Evolutionary conservation across 495 filamentous ascomycete genomes (phyloP), one percentile per base, ranked within the genome.

Genomic region (Penicillium pancosmium): DNA sequence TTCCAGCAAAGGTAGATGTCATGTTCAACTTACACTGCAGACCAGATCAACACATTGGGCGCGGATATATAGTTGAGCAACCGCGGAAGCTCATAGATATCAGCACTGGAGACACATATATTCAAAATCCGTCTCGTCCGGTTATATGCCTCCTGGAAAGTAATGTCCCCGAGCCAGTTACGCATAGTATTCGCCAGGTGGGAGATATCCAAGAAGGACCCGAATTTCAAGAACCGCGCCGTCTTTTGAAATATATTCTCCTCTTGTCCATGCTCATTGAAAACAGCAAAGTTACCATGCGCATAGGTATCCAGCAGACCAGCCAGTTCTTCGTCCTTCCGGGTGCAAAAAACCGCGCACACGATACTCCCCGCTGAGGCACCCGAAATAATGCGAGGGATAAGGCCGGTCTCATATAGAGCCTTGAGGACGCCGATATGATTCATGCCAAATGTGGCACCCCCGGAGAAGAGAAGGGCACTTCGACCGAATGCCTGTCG

Each of bases 281-380:
- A 98, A 1, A 98, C 93, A 23, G 83, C 82, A 47, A 98, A 78
- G 59, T 96, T 89, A 5, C 92, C 91, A 61, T 91, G 84, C 3
- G 88, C 87, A 62, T 96, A 96, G 4, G 80, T 79, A 5, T 85
- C 76, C 41, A 98, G 72, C 7, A 95, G 72, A 1, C 73, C 78
- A 1, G 91, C 89, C 2, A 97, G 84, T 69, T 97, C 92, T 31
- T 91, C 90, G 55, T 98, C 92, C 6, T 86, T 90, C 41, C 88
- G 84, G 1, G 88, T 90, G 72, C 93, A 96, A 44, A 96, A 77
- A 0, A 97, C 90, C 0, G 92, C 82, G 59, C 86, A 91, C 25
- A 97, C 91, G 48, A 98, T 97, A 59, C 91, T 93, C n/a, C 93
- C 93, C 3, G 93, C 93, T 1, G 92, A 96, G 0, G 93, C 89